These are phyloP conservation scores for Zelonia costaricensis DNA, from an alignment of 208 protist genomes.

Conservation along the genomic window DNA sequence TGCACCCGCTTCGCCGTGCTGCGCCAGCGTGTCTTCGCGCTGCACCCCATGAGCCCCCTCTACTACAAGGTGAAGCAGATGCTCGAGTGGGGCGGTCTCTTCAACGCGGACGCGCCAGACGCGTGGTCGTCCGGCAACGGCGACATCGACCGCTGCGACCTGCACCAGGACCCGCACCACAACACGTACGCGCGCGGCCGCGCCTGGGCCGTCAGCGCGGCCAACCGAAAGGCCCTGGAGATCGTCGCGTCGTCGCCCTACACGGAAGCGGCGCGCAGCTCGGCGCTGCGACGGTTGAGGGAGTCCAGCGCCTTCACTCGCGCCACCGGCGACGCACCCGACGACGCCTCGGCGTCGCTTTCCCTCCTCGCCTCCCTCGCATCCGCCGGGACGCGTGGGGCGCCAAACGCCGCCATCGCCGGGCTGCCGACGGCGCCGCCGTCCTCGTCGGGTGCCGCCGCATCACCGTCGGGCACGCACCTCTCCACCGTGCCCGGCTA, in stretches of 20 bases:
- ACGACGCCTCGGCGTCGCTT: not conserved
- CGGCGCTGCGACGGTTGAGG: conserved; percentile 4
- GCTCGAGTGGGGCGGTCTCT: conserved; percentile 21
- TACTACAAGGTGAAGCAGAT: conserved; percentile 42
- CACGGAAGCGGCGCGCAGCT: not conserved
- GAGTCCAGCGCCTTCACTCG: not conserved
- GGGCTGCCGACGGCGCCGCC: not conserved
- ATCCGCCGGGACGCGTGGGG: not conserved
- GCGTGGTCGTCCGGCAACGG: conserved; percentile 2
- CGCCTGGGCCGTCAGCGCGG: conserved; percentile 5
- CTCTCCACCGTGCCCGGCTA: conserved; percentile 22
- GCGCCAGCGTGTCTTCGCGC: conserved; percentile 19
- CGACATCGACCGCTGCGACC: conserved; percentile 11
- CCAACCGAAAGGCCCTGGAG: conserved; percentile 2
- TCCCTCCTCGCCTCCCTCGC: conserved; percentile 5
- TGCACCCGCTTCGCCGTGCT: conserved; percentile 20
- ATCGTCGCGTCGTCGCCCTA: conserved; percentile 3
- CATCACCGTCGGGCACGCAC: not conserved
- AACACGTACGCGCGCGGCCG: conserved; percentile 1
- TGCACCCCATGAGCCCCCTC: conserved; percentile 11
- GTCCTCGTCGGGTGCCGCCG: not conserved
- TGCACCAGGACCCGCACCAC: conserved; percentile 13
- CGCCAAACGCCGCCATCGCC: not conserved
- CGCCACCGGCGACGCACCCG: not conserved
- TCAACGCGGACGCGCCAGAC: conserved; percentile 11